Base-by-base conservation (phyloP, 495 filamentous ascomycete genomes). In the Xylaria flabelliformis region DNA sequence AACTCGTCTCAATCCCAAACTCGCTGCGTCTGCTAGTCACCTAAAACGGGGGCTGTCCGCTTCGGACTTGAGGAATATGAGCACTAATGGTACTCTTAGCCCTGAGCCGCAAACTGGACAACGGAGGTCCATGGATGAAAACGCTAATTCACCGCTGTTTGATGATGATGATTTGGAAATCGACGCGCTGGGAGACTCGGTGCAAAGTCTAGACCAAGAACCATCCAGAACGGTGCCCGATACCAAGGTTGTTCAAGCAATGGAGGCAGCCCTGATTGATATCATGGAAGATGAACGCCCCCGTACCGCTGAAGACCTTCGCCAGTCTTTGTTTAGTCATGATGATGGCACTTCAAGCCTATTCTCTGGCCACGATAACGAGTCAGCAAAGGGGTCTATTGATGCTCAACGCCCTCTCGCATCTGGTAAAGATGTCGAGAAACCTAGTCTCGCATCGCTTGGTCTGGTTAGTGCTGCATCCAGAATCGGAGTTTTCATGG, bases 251-350 rank as follows among this genome's bases (percentile, higher is more conserved):
- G 93, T 99, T 21, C 90, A 97, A 81, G 96, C 93, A 0, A 94
- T 99, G 92, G 94, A 98, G 80, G 90, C 90, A 64, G 96, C 96
- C 59, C 84, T 99, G n/a, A 97, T 92, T 75, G 92, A 94, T 73
- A 99, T 99, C 65, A 93, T 99, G 80, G 94, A 94, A 70, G 90
- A 93, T 68, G 83, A 81, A 55, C 81, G 83, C 56, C 83, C 83
- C 21, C 87, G 92, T 61, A 88, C 87, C 66, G 82, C 86, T 0
- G 91, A 93, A 69, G 91, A 92, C 61, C 75, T 90, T 42, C 87
- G 85, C 70, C 85, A 83, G 36, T 88, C 84, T 24, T 79, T 91
- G 10, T 87, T 88, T 74, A 85, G 85, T 29, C 83, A 85, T 50
- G 82, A 88, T 61, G 84, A 87, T 12, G 83, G 81, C 21, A 81